Evolutionary conservation across 2,329 filamentous ascomycete species (phyloP).

Genomic region (Thelonectria blattea): DNA sequence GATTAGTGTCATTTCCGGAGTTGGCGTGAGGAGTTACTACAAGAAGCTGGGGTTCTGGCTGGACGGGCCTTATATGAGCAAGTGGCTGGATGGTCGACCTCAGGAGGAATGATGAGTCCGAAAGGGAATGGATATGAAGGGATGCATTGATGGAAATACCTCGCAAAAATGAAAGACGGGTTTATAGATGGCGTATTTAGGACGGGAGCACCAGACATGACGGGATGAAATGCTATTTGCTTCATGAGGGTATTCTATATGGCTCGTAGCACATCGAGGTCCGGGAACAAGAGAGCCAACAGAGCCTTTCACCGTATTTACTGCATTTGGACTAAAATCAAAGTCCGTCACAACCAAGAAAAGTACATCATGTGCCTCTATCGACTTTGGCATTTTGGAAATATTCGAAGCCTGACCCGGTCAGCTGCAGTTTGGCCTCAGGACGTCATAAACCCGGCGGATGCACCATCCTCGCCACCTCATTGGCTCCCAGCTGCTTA

Average conservation of each 20-base stretch:
- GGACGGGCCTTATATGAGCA: constrained; percentile 86
- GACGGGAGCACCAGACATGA: constrained; percentile 16
- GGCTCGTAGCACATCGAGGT: too few relatives aligned
- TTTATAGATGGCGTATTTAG: constrained; percentile 34
- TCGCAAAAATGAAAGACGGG: constrained; percentile 23
- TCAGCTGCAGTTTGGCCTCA: not conserved
- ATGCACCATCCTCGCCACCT: constrained; percentile 12
- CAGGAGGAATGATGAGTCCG: constrained; percentile 26
- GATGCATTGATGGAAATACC: constrained; percentile 23
- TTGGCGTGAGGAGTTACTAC: constrained; percentile 95
- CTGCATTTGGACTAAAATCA: too few relatives aligned
- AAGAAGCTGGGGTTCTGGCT: constrained; percentile 90
- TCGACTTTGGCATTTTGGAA: too few relatives aligned
- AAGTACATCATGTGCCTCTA: too few relatives aligned
- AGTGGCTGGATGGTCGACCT: constrained; percentile 61
- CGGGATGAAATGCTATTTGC: not conserved
- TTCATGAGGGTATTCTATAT: not conserved
- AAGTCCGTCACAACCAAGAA: too few relatives aligned
- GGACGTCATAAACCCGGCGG: not conserved
- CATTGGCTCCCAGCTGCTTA: constrained; percentile 33
- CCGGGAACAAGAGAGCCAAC: too few relatives aligned
- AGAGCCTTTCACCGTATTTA: too few relatives aligned
- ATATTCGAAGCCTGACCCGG: not conserved
- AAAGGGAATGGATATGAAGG: constrained; percentile 2
- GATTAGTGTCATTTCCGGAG: constrained; percentile 97